A percentile compares a stretch with the other conserved stretches of the same genome.
Conservation (phyloP, 257 asterid species). For the Solanum bukasovii region DNA sequence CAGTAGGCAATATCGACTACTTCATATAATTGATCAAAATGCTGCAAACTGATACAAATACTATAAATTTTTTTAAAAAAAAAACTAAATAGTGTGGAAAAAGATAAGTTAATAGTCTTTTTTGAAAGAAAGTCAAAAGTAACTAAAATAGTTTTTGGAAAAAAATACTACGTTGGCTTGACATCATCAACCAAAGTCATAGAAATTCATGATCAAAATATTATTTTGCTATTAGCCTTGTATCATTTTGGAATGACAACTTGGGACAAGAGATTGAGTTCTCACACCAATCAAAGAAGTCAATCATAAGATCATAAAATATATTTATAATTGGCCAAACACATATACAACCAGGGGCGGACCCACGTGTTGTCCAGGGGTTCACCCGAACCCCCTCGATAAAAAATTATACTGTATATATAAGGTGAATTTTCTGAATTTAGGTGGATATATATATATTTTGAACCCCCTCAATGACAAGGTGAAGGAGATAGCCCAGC, state of each 20-base stretch:
- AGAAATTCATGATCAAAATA: not conserved
- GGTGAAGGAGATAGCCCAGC: too few relatives aligned
- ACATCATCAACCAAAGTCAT: not conserved
- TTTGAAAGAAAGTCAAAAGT: not conserved
- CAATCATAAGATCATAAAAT: not conserved
- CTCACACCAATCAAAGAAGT: not conserved
- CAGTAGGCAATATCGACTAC: too few relatives aligned
- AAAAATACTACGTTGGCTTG: not conserved
- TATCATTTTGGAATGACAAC: not conserved
- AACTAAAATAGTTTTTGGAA: not conserved
- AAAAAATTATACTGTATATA: too few relatives aligned
- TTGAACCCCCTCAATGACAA: too few relatives aligned
- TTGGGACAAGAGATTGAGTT: not conserved
- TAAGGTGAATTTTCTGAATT: too few relatives aligned
- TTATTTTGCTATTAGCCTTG: not conserved
- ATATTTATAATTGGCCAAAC: not conserved
- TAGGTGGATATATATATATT: too few relatives aligned
- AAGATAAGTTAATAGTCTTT: not conserved
- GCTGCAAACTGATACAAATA: not conserved
- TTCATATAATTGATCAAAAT: not conserved
- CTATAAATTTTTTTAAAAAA: too few relatives aligned
- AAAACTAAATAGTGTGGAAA: too few relatives aligned
- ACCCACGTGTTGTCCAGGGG: too few relatives aligned
- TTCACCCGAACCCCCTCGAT: too few relatives aligned
- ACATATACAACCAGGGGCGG: too few relatives aligned